These are phyloP conservation scores for Parvularia atlantis DNA, from an alignment of 78 protist species.

Conservation along the genomic window DNA sequence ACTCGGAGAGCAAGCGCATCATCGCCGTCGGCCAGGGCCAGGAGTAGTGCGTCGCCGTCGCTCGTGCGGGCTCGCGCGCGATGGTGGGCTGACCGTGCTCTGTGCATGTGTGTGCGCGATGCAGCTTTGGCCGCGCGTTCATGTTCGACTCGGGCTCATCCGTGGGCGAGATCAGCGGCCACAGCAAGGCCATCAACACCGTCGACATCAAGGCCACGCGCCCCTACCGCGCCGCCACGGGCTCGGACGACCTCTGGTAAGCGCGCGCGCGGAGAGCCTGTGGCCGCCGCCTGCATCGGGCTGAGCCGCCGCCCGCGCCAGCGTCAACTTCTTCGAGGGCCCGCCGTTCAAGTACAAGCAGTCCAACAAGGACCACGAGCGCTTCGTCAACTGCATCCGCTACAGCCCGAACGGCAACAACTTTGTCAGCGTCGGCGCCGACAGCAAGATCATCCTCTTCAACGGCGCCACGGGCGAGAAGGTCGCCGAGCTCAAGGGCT, in stretches of 20 bases:
- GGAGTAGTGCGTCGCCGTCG: constrained; percentile 59
- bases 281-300: neutral
- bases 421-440: constrained; percentile 48
- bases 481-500: constrained; percentile 32
- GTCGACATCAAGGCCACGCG: constrained; percentile 61
- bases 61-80: too few relatives aligned
- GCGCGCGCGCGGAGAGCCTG: neutral
- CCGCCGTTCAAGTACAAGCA: constrained; percentile 86
- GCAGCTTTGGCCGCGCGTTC: constrained; percentile 41
- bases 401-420: constrained; percentile 66
- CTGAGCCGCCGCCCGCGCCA: too few relatives aligned
- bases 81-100: too few relatives aligned
- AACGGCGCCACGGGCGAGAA: constrained; percentile 85
- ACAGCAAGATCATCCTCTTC: constrained; percentile 41
- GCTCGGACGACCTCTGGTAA: constrained; percentile 53
- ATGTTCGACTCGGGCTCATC: constrained; percentile 69
- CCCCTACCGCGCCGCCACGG: constrained; percentile 82
- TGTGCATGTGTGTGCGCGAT: neutral
- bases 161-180: constrained; percentile 83
- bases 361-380: constrained; percentile 31
- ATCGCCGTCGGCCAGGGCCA: constrained; percentile 86
- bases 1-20: constrained; percentile 78
- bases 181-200: constrained; percentile 57
- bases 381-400: constrained; percentile 73
- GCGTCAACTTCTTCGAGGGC: constrained; percentile 34